These are phyloP conservation scores for Nigrospora oryzae DNA, from an alignment of 2,329 filamentous ascomycete species.

Conservation along the genomic window DNA sequence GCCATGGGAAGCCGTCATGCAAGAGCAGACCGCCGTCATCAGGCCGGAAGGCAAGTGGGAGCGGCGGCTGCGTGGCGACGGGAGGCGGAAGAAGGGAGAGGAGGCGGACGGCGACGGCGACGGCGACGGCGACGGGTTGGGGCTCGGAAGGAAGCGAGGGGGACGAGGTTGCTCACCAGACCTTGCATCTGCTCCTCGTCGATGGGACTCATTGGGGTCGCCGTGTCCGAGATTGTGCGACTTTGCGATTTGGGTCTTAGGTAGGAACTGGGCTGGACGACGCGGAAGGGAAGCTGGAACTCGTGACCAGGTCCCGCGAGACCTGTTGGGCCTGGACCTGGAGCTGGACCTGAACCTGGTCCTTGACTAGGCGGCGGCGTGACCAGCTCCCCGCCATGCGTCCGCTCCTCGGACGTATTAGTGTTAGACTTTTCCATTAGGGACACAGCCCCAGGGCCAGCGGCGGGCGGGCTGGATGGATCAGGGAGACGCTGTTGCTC, in stretches of 20 bases:
- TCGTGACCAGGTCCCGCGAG: constrained; percentile 31
- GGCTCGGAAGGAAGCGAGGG: background rate
- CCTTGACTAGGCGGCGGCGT: background rate
- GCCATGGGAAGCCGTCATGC: background rate
- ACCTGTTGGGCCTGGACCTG: background rate
- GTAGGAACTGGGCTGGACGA: constrained; percentile 51
- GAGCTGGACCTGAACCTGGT: background rate
- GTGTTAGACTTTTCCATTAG: too few species aligned
- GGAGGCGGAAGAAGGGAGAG: background rate
- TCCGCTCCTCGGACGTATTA: too few species aligned
- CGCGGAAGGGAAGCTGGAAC: constrained; percentile 33
- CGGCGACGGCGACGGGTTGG: background rate
- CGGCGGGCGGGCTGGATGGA: too few species aligned
- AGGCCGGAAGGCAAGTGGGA: too few species aligned
- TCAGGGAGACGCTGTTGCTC: too few species aligned
- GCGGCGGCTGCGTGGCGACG: background rate
- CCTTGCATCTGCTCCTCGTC: constrained; percentile 74
- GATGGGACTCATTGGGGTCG: constrained; percentile 46
- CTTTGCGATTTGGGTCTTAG: constrained; percentile 33
- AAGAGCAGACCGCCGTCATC: background rate
- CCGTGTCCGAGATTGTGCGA: constrained; percentile 31
- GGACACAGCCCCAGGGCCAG: too few species aligned
- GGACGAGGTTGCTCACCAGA: constrained; percentile 48
- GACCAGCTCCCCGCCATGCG: background rate
- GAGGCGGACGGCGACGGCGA: background rate